These are phyloP conservation scores for Tricholomella constricta DNA, from an alignment of 768 basidiomycete species.

Conservation along the genomic window DNA sequence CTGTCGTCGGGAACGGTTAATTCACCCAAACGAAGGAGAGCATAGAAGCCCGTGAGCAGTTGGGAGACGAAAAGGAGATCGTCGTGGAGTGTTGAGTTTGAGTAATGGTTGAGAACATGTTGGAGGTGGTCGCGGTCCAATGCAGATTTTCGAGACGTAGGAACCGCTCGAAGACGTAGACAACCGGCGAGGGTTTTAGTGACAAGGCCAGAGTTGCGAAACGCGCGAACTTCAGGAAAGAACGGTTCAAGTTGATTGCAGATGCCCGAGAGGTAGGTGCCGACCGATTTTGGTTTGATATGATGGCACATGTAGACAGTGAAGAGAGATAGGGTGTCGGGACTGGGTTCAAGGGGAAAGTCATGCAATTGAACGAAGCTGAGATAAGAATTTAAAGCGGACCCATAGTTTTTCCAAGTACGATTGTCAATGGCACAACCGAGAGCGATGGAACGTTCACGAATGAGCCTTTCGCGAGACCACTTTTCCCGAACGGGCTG, in stretches of 20 bases:
- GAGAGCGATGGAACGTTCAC: slow-evolving; percentile 33
- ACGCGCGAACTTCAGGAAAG: slow-evolving; percentile 30
- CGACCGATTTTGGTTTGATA: slow-evolving; percentile 37
- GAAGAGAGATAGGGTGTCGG: slow-evolving; percentile 38
- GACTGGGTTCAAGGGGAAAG: slow-evolving; percentile 36
- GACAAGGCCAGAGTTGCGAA: slow-evolving; percentile 23
- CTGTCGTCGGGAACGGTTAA: slow-evolving; percentile 22
- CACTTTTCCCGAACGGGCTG: slow-evolving; percentile 33
- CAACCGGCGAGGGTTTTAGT: slow-evolving; percentile 21
- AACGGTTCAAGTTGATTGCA: slow-evolving; percentile 30
- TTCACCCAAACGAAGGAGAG: slow-evolving; percentile 14
- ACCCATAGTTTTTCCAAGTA: slow-evolving; percentile 27
- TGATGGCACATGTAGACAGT: slow-evolving; percentile 35
- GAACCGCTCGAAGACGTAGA: not conserved
- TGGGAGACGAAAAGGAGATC: slow-evolving; percentile 2
- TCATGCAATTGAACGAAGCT: slow-evolving; percentile 32
- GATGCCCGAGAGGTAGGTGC: slow-evolving; percentile 39
- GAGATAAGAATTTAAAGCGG: slow-evolving; percentile 39
- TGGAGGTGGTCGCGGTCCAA: not conserved
- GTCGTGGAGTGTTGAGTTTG: not conserved
- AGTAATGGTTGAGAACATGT: not conserved
- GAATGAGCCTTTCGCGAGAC: slow-evolving; percentile 21
- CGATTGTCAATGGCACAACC: slow-evolving; percentile 28
- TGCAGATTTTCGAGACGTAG: not conserved
- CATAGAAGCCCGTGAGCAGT: slow-evolving; percentile 1